Base-by-base conservation (phyloP, 768 basidiomycete species). In the Myochromella boudieri region DNA sequence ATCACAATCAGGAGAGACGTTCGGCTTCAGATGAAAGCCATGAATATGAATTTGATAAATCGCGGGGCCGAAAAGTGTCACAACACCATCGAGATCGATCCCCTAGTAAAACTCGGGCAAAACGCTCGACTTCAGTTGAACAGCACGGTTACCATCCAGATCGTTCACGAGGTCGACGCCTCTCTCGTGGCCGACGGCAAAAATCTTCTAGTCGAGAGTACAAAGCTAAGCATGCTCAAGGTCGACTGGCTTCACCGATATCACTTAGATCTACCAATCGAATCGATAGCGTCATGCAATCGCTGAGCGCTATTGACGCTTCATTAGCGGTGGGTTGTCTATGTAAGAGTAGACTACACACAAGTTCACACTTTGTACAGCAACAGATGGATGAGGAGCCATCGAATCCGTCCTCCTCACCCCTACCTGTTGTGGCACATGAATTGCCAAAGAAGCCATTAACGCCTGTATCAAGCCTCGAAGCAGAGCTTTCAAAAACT, bases 251-350 rank as follows among this genome's bases (percentile, higher is more conserved):
- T 3, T 20, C 37, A 37, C 10, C 7, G 6, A 4, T 6, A 6
- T 5, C 10, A 11, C 37, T 8, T 24, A 6, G 21, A 25, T 0
- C 31, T 11, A 20, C 38, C 9, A 14, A 40, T 12, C 37, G 22
- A 22, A 39, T 50, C 20, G 49, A 50, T 8, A 29, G 5, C 10
- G 38, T 50, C n/a, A 49, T 49, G 22, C 27, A 40, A 21, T 39
- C 37, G 8, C 15, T 50, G 31, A 26, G 9, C 1, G 43, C 33
- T 24, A 12, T 50, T 6, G 31, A 21, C 18, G 25, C 29, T 5
- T 44, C 43, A 2, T 18, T 50, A 31, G 17, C 21, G 25, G 37
- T 14, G 5, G 4, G 37, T 26, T 6, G n/a, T 14, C 15, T 5
- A n/a, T 36, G 6, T 15, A 6, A 4, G 34, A 5, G 4, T 8